Evolutionary conservation across 306 rosid genomes (phyloP), one percentile per base, ranked within the genome.

Genomic region (Medicago ruthenica): DNA sequence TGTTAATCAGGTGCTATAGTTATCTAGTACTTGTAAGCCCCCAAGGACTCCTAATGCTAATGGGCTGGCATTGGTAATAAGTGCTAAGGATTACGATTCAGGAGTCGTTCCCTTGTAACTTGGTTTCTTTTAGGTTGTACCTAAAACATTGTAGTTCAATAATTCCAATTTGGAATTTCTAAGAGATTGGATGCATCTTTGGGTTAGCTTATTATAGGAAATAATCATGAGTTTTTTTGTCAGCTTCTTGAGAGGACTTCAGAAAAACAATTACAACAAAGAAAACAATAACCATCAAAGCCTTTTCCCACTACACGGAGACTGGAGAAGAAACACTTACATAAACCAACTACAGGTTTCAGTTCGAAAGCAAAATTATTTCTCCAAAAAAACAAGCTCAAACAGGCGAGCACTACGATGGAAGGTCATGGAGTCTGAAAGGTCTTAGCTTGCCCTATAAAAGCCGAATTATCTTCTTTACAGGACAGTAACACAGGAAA

Each of bases 141-240:
- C 22, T 17, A 51, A 42, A 39, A 50, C 42, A 1, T 14, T 50
- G 16, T 51, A 59, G 17, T 59, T 36, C 37, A 34, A 64, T 51
- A 17, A 34, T 13, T 47, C 31, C 48, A 27, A 48, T 48, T 50
- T 48, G 27, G 31, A 16, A 48, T 70, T 48, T 18, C 58, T 3
- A 47, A 5, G 59, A 20, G 51, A 39, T 40, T 39, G 47, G 6
- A 7, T 41, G 58, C 18, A 45, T 45, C 12, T 68, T 48, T 45
- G 21, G 21, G 11, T 66, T 66, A 66, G 34, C 36, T 41, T 66
- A 66, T 66, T 40, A 16, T 20, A 40, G 16, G 53, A 65, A 65
- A 39, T 40, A 65, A 65, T 40, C 70, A 40, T 41, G 17, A 9
- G 7, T 55, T 36, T 15, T 62, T 63, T 65, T 18, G 71, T 34